Evolutionary conservation across 2,329 filamentous ascomycete species (phyloP).

Genomic region (Aspergillus chevalieri): DNA sequence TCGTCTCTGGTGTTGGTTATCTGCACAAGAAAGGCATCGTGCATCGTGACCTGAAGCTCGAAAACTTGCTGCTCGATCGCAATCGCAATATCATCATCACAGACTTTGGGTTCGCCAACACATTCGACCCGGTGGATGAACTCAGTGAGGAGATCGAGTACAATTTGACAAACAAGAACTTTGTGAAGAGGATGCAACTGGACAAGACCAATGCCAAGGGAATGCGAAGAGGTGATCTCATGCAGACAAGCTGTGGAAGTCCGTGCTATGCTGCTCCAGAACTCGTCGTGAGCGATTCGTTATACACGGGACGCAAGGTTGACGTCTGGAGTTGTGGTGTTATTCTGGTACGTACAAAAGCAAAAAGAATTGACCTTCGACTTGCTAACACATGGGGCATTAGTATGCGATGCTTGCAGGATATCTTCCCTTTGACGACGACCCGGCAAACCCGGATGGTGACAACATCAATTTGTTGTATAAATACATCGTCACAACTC

Average conservation of each 20-base stretch:
- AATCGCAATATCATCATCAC: constrained; percentile 99
- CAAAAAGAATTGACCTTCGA: neutral
- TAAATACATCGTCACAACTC: constrained; percentile 98
- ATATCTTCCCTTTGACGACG: constrained; percentile 95
- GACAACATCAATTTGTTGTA: constrained; percentile 99
- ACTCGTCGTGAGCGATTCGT: constrained; percentile 90
- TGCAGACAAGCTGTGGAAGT: constrained; percentile 98
- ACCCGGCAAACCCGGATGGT: constrained; percentile 94
- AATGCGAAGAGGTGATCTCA: constrained; percentile 79
- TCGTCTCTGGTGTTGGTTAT: constrained; percentile 94
- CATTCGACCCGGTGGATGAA: constrained; percentile 84
- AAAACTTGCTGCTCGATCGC: constrained; percentile 88
- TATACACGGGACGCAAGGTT: constrained; percentile 96
- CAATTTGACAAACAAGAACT: constrained; percentile 78
- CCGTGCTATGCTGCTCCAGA: constrained; percentile 97
- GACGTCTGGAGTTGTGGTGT: constrained; percentile 99
- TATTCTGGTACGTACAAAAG: constrained; percentile 67
- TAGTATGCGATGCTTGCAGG: constrained; percentile 98
- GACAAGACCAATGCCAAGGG: constrained; percentile 72
- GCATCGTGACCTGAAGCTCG: constrained; percentile 91
- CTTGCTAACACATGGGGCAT: neutral
- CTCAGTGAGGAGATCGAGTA: constrained; percentile 85
- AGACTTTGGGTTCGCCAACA: constrained; percentile 98
- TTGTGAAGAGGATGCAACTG: constrained; percentile 76
- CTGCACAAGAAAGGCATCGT: constrained; percentile 98